Base-by-base conservation (phyloP, 768 basidiomycete genomes). In the Auricularia sp. region DNA sequence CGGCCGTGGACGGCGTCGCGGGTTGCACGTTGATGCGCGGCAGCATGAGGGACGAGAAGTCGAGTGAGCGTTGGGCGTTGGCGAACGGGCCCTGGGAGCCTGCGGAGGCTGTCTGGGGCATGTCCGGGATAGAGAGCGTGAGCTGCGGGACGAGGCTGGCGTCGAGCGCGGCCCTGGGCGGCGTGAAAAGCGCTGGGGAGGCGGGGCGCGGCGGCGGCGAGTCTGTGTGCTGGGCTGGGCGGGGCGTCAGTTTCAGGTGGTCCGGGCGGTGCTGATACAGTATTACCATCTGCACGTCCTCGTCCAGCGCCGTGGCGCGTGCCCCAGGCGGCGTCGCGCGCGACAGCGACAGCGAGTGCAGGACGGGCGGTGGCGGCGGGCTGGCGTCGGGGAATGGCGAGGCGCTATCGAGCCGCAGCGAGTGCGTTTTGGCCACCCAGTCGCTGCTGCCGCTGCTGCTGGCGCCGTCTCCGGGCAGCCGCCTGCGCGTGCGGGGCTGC, bases 11-110 rank as follows among this genome's bases (percentile, higher is more conserved):
- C 16, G 56, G 56, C 10, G 56, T 59, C 11, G 56, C 56, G 34
- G 56, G 56, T 29, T 59, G 56, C 24, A 59, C 56, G 56, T 24
- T 34, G 34, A 59, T 59, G 56, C 56, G 56, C 56, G 56, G 56
- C 8, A 59, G 29, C 56, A 59, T 59, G 29, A 59, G 56, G 14
- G 7, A 8, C 24, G 56, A 29, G 29, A 14, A 29, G 56, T 59
- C 56, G 56, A 59, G 56, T 18, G 24, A 0, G 29, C 29, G 29
- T 0, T 29, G 29, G 54, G 16, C 16, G 54, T 10, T 13, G 54
- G 10, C 10, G 11, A 35, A 14, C 21, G 56, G 13, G 24, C 8
- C 29, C 24, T 21, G 29, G 24, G 13, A 10, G 56, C 56, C 56
- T 4, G 56, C 56, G 11, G 56, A 4, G 34, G 56, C 21, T 4